Percentiles rank a stretch among this genome's conserved stretches.
These are phyloP conservation scores for Pythium aristosporum DNA, from an alignment of 352 stramenopile species.

Conservation along the genomic window DNA sequence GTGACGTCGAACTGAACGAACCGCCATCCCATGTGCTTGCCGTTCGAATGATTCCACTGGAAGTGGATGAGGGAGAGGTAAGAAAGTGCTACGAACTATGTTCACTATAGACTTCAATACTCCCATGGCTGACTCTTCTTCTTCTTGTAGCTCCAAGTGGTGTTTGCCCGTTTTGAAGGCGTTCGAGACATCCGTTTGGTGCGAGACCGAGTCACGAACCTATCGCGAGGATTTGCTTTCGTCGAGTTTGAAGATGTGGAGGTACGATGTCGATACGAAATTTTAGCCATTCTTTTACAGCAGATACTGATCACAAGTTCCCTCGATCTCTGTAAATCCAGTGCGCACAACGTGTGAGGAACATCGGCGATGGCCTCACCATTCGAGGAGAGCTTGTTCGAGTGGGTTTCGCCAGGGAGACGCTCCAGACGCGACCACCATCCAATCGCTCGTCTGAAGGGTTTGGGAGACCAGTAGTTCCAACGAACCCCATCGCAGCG, in stretches of 20 bases:
- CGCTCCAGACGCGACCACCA: slow-evolving; percentile 17
- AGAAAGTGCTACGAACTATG: neutral
- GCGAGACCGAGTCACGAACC: slow-evolving; percentile 62
- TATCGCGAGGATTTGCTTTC: slow-evolving; percentile 76
- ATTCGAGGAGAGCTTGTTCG: slow-evolving; percentile 33
- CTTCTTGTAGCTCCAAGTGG: slow-evolving; percentile 59
- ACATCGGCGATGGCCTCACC: neutral
- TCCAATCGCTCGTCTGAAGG: slow-evolving; percentile 4
- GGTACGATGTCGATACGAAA: slow-evolving; percentile 27
- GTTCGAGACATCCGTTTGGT: slow-evolving; percentile 74
- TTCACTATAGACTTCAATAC: neutral
- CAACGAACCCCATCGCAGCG: slow-evolving; percentile 46
- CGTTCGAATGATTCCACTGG: slow-evolving; percentile 64
- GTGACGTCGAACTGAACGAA: slow-evolving; percentile 16
- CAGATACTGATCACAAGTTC: neutral
- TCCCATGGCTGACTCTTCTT: neutral
- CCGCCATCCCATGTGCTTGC: slow-evolving; percentile 63
- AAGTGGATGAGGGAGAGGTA: slow-evolving; percentile 79
- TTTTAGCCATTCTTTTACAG: neutral
- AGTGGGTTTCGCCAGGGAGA: slow-evolving; percentile 61
- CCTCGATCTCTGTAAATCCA: neutral
- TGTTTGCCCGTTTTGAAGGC: slow-evolving; percentile 62
- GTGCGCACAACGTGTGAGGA: slow-evolving; percentile 9
- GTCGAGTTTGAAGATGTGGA: slow-evolving; percentile 71
- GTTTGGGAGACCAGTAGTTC: neutral